A percentile compares a stretch with the other conserved stretches of the same genome.
Conservation (phyloP, 495 filamentous ascomycete genomes). For the Cetradonia linearis region DNA sequence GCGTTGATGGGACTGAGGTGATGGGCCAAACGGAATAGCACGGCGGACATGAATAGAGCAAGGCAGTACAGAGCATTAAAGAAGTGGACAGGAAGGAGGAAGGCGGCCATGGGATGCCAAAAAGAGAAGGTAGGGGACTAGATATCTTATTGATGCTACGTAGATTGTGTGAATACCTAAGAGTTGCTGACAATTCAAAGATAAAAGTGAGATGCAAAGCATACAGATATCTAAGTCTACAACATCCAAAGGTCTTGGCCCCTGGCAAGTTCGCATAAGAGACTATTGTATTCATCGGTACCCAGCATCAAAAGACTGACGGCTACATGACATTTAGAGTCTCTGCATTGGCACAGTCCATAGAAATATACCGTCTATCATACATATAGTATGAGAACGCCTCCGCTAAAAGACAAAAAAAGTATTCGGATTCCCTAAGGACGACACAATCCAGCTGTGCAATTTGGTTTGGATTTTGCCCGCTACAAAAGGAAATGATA, state of each 20-base stretch:
- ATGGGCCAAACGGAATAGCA: slow-evolving; percentile 8
- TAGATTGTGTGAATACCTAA: background rate
- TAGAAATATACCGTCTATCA: background rate
- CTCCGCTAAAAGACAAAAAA: background rate
- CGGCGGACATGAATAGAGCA: too few relatives aligned
- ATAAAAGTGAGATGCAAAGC: background rate
- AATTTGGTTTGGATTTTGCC: too few relatives aligned
- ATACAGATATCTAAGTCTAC: too few relatives aligned
- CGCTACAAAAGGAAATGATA: background rate
- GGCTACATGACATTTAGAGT: background rate
- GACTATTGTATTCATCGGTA: background rate
- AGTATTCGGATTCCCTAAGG: background rate
- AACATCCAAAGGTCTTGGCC: background rate
- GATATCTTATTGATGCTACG: background rate
- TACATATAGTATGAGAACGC: background rate
- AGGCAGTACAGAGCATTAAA: background rate
- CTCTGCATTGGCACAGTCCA: background rate
- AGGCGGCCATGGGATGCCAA: background rate
- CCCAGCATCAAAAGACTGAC: background rate
- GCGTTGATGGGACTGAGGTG: slow-evolving; percentile 59
- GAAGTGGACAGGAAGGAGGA: too few relatives aligned
- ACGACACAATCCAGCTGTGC: slow-evolving; percentile 4
- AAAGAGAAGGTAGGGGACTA: background rate
- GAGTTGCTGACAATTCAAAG: background rate
- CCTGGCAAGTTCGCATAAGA: background rate